Percentiles rank a stretch among this genome's conserved stretches.
Conservation (phyloP, 192 early-diverging fungal genomes). For the Backusella tuberculispora region DNA sequence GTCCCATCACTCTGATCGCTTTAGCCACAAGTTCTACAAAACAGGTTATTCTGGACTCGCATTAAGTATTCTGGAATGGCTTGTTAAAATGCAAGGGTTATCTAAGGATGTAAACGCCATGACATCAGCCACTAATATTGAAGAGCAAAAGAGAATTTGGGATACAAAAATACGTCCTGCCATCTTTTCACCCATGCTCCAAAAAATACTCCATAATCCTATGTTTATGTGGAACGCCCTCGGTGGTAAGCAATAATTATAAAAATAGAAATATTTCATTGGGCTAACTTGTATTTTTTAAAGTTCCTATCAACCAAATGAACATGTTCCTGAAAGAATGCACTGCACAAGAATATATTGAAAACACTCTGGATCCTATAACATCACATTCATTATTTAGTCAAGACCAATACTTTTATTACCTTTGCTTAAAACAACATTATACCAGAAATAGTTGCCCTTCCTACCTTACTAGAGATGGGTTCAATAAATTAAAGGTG, state of each 20-base stretch:
- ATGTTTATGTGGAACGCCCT: conserved; percentile 84
- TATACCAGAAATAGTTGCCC: conserved; percentile 74
- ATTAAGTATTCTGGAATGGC: conserved; percentile 66
- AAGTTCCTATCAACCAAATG: conserved; percentile 84
- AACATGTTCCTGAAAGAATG: conserved; percentile 83
- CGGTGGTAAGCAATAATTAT: conserved; percentile 45
- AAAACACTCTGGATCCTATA: conserved; percentile 84
- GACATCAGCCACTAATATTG: conserved; percentile 54
- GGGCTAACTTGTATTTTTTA: not conserved
- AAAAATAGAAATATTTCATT: not conserved
- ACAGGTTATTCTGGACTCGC: conserved; percentile 86
- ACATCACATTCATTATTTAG: conserved; percentile 61
- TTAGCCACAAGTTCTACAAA: conserved; percentile 72
- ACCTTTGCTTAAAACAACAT: conserved; percentile 70
- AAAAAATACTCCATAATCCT: conserved; percentile 73
- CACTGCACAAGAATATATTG: conserved; percentile 74
- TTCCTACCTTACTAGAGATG: conserved; percentile 73
- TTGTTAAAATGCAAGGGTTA: conserved; percentile 61
- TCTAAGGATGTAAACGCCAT: conserved; percentile 57
- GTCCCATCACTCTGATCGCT: conserved; percentile 65
- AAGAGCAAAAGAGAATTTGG: conserved; percentile 70
- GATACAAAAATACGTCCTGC: conserved; percentile 64
- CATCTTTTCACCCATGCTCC: conserved; percentile 64
- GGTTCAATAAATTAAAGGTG: conserved; percentile 63
- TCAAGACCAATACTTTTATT: conserved; percentile 87